Evolutionary conservation across 1,284 basidiomycete genomes (phyloP).

Genomic region (Trametes hirsuta): DNA sequence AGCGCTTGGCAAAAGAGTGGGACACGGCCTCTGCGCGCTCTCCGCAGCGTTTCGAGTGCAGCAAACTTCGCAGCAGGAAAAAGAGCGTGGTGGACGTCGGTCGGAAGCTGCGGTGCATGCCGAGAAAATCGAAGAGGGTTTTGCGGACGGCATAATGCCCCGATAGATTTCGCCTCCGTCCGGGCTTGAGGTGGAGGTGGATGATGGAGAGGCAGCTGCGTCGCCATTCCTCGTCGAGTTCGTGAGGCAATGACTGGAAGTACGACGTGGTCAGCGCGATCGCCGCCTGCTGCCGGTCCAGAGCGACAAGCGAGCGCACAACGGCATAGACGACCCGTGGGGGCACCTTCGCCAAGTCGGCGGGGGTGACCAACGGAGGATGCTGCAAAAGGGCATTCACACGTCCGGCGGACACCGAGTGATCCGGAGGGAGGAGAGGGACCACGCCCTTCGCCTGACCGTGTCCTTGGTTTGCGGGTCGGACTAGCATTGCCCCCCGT

Average conservation of each 20-base stretch:
- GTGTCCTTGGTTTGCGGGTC: not conserved
- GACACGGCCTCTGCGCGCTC: conserved; percentile 52
- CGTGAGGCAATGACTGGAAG: conserved; percentile 29
- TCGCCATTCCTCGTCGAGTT: conserved; percentile 20
- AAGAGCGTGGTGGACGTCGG: conserved; percentile 68
- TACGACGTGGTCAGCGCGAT: conserved; percentile 30
- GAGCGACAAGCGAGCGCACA: conserved; percentile 26
- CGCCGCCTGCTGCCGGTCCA: conserved; percentile 30
- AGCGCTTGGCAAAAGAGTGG: conserved; percentile 49
- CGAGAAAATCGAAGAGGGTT: conserved; percentile 46
- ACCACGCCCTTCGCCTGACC: not conserved
- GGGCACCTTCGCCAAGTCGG: conserved; percentile 18
- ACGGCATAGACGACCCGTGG: conserved; percentile 23
- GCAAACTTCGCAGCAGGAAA: conserved; percentile 57
- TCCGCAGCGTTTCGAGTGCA: conserved; percentile 49
- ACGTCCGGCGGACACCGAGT: conserved; percentile 13
- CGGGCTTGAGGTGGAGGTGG: conserved; percentile 35
- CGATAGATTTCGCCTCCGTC: conserved; percentile 17
- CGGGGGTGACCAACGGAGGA: conserved; percentile 18
- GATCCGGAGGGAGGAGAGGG: conserved; percentile 7
- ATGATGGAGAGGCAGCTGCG: conserved; percentile 35
- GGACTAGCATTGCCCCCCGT: conserved; percentile 19
- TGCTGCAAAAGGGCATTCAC: conserved; percentile 23
- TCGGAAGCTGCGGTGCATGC: conserved; percentile 48
- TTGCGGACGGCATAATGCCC: conserved; percentile 40